Evolutionary conservation across 2,329 filamentous ascomycete genomes (phyloP), one percentile per base, ranked within the genome.

Genomic region (Fusarium nelsonii): DNA sequence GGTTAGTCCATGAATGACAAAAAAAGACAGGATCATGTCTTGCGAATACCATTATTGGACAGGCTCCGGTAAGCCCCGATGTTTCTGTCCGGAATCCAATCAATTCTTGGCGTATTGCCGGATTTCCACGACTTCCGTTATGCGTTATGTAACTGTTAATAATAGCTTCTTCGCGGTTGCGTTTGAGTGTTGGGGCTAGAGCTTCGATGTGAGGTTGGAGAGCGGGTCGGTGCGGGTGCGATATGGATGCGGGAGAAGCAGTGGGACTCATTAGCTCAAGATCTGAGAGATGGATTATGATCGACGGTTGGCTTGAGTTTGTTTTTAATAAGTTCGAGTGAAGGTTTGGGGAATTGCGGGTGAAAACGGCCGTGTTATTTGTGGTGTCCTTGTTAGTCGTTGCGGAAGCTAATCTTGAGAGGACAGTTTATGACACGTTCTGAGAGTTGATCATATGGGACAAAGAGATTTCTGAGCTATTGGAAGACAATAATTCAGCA

Each of bases 51-150:
- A 20, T 39, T 23, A 8, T 16, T 50, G 20, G 15, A 28, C 11
- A 50, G 36, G 20, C 15, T 41, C 39, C 39, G 23, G 15, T 41
- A 5, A 37, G 20, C 9, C 23, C n/a, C 11, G 9, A 28, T 20
- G 16, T 51, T 51, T 40, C 34, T 40, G 34, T 40, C 34, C 11
- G 20, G 18, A 44, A 50, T 33, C 39, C 40, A 40, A 26, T 11
- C 40, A 48, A 34, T 44, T 18, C 63, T 70, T 69, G 67, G 67
- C 58, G 34, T 43, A 49, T 49, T 70, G 53, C 67, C 63, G 67
- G 20, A 52, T 33, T 51, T 33, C 63, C 58, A 68, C 18, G 52
- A 44, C 30, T 37, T 39, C 41, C 54, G 18, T 12, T 63, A 26
- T 53, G 52, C 36, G 50, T 55, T 49, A 59, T 63, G 51, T 68